Evolutionary conservation across 108 stramenopile genomes (phyloP).

Genomic region (Nitzschia sp.): DNA sequence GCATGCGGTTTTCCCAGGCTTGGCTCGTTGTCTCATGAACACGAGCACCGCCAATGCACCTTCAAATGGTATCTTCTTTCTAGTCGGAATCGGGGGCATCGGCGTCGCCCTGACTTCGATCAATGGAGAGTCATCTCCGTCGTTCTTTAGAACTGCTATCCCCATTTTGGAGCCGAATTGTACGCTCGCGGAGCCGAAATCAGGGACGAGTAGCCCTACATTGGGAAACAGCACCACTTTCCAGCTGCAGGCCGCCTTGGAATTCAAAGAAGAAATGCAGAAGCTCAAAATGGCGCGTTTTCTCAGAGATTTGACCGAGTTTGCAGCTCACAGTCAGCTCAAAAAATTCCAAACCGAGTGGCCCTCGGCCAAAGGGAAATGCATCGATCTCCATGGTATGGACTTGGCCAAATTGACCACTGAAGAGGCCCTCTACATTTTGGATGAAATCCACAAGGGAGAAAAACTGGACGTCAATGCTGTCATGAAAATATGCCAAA

Average conservation of each 20-base stretch:
- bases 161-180: too few relatives aligned
- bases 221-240: slow-evolving; percentile 4
- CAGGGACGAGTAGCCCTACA: too few relatives aligned
- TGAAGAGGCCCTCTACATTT: not conserved
- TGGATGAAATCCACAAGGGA: not conserved
- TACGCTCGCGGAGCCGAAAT: too few relatives aligned
- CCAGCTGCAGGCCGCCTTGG: slow-evolving; percentile 11
- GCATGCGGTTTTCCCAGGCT: too few relatives aligned
- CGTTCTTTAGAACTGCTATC: too few relatives aligned
- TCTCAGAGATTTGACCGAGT: slow-evolving; percentile 10
- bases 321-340: not conserved
- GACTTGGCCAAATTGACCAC: slow-evolving; percentile 2
- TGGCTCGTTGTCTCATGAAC: too few relatives aligned
- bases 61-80: too few relatives aligned
- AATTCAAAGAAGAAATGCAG: slow-evolving; percentile 23
- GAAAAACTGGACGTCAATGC: not conserved
- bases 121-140: too few relatives aligned
- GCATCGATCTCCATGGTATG: not conserved
- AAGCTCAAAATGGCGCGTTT: slow-evolving; percentile 18
- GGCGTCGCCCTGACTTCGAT: too few relatives aligned
- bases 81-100: too few relatives aligned
- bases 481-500: not conserved
- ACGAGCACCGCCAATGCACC: too few relatives aligned
- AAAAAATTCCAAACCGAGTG: not conserved
- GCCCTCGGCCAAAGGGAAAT: not conserved